Conservation (phyloP, 768 basidiomycete species). For the Sarcomyxa edulis region DNA sequence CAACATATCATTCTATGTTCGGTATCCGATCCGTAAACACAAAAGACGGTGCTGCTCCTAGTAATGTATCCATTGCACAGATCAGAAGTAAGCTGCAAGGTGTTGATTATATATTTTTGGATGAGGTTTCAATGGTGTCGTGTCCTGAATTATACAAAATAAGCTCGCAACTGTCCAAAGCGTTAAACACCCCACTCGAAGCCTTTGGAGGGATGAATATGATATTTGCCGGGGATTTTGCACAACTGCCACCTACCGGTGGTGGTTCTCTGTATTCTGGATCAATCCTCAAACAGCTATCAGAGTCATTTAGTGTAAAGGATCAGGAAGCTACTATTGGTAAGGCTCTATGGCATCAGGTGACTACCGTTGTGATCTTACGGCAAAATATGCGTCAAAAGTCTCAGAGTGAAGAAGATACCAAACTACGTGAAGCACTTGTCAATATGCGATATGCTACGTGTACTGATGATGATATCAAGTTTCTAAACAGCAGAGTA, state of each 20-base stretch:
- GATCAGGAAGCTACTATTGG: slow-evolving; percentile 3
- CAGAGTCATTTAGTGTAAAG: not conserved
- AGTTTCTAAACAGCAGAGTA: slow-evolving; percentile 11
- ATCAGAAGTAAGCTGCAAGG: slow-evolving; percentile 14
- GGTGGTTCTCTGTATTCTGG: slow-evolving; percentile 14
- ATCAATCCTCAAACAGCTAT: slow-evolving; percentile 4
- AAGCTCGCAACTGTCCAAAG: slow-evolving; percentile 16
- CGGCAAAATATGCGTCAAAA: slow-evolving; percentile 21
- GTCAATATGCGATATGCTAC: slow-evolving; percentile 22
- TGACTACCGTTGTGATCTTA: slow-evolving; percentile 9
- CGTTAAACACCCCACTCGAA: slow-evolving; percentile 9
- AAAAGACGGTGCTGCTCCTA: not conserved
- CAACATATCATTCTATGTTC: slow-evolving; percentile 19
- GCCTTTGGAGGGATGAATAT: slow-evolving; percentile 31
- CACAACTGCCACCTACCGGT: slow-evolving; percentile 19
- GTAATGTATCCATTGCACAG: slow-evolving; percentile 4
- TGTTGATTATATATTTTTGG: slow-evolving; percentile 34
- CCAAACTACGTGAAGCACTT: slow-evolving; percentile 18
- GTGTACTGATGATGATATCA: slow-evolving; percentile 18
- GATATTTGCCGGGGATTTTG: slow-evolving; percentile 36
- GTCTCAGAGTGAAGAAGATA: slow-evolving; percentile 18
- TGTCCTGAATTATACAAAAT: slow-evolving; percentile 27
- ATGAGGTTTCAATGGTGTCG: slow-evolving; percentile 39
- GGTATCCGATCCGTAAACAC: slow-evolving; percentile 1
- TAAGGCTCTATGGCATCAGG: slow-evolving; percentile 22